Evolutionary conservation across 2,329 filamentous ascomycete species (phyloP).

Genomic region (Zymoseptoria tritici): DNA sequence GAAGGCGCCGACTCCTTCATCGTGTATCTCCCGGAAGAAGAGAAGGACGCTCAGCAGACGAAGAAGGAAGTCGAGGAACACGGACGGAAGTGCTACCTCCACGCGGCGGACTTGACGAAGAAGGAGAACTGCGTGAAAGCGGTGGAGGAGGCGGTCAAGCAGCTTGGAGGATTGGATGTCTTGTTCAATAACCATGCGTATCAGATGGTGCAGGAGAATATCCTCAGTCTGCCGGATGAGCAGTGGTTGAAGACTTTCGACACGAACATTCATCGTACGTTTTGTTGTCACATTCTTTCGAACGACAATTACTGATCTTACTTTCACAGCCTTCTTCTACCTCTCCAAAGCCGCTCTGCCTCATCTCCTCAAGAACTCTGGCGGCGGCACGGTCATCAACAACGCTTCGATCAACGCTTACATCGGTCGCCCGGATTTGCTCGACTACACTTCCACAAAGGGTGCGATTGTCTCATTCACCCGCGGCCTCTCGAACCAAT

Average conservation of each 20-base stretch:
- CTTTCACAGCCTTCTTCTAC: constrained; percentile 55
- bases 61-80: constrained; percentile 61
- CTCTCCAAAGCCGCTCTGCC: constrained; percentile 68
- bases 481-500: constrained; percentile 68
- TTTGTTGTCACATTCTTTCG: too few relatives aligned
- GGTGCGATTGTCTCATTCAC: constrained; percentile 76
- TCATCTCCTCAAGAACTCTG: constrained; percentile 54
- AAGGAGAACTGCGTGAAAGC: constrained; percentile 62
- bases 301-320: constrained; percentile 4
- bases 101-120: constrained; percentile 57
- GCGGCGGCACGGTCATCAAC: constrained; percentile 72
- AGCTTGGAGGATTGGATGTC: constrained; percentile 65
- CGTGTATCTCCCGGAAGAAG: constrained; percentile 66
- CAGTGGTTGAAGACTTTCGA: constrained; percentile 76
- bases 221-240: constrained; percentile 64
- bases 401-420: constrained; percentile 80
- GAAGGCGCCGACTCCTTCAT: constrained; percentile 71
- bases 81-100: constrained; percentile 57
- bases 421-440: constrained; percentile 68
- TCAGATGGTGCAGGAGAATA: constrained; percentile 66
- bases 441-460: constrained; percentile 76
- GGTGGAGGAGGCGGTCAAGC: constrained; percentile 57
- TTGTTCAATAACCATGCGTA: constrained; percentile 65
- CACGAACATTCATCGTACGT: constrained; percentile 63
- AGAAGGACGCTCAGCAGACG: constrained; percentile 68